Evolutionary conservation across 495 filamentous ascomycete species (phyloP).

Genomic region (Usnea hakonensis): DNA sequence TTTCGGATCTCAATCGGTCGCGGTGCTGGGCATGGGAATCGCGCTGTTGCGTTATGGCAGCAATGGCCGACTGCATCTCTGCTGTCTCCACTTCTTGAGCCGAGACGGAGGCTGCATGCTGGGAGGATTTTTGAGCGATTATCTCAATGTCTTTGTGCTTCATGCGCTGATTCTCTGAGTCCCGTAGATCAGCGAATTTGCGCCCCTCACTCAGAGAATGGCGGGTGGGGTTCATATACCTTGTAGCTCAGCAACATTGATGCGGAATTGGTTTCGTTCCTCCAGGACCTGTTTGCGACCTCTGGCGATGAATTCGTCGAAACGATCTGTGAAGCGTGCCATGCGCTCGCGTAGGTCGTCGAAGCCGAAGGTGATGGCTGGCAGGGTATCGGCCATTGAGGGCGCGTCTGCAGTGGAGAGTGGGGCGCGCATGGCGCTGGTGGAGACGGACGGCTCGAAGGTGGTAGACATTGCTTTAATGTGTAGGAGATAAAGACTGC

Average conservation of each 20-base stretch:
- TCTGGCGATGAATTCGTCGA: constrained; percentile 89
- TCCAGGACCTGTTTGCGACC: constrained; percentile 82
- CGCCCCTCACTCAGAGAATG: not conserved
- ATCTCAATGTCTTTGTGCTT: constrained; percentile 82
- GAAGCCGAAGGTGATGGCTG: constrained; percentile 90
- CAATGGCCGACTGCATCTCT: constrained; percentile 80
- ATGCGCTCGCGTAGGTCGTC: constrained; percentile 92
- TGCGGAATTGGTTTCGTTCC: constrained; percentile 87
- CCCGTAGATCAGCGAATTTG: constrained; percentile 23
- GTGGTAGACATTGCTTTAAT: constrained; percentile 62
- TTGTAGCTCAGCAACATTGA: constrained; percentile 81
- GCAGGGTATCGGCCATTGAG: constrained; percentile 73
- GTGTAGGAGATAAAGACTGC: not conserved
- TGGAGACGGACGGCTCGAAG: constrained; percentile 72
- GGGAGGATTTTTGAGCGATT: constrained; percentile 63
- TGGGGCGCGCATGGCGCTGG: constrained; percentile 64
- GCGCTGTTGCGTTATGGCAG: constrained; percentile 62
- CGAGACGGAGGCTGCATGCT: constrained; percentile 68
- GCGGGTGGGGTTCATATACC: constrained; percentile 45
- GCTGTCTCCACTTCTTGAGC: constrained; percentile 82
- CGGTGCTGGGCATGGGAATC: constrained; percentile 65
- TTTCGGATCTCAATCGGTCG: constrained; percentile 68
- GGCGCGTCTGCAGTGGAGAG: constrained; percentile 48
- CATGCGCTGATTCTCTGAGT: constrained; percentile 79
- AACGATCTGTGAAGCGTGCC: constrained; percentile 82